phyloP scores from a whole-genome alignment of 2,329 filamentous ascomycete genomes.

The Fusarium xylarioides region DNA sequence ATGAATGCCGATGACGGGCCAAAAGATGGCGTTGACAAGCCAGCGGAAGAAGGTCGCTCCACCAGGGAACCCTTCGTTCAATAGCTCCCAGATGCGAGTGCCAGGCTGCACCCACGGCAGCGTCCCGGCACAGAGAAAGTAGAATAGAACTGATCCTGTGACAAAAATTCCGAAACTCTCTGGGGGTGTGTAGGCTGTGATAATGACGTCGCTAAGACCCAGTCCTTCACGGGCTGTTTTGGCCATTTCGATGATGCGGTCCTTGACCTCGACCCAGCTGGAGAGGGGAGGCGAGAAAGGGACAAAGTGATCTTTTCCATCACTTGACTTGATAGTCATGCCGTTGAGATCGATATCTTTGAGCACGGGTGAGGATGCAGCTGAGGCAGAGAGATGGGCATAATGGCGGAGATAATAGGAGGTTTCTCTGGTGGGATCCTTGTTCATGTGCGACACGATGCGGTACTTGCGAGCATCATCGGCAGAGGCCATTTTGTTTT shows the following conservation, averaged over 20 bases:
- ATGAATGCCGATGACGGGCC: slow-evolving; percentile 72
- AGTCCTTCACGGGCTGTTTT: slow-evolving; percentile 65
- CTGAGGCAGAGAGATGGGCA: slow-evolving; percentile 62
- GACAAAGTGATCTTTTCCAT: slow-evolving; percentile 60
- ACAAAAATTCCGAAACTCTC: slow-evolving; percentile 59
- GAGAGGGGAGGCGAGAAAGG: slow-evolving; percentile 75
- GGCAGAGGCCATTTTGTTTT: slow-evolving; percentile 35
- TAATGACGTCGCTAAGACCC: slow-evolving; percentile 60
- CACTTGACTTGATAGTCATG: slow-evolving; percentile 68
- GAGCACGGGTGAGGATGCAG: slow-evolving; percentile 68
- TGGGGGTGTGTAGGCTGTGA: slow-evolving; percentile 55
- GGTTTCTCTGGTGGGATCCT: slow-evolving; percentile 79
- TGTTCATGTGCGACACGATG: slow-evolving; percentile 84
- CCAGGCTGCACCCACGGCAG: slow-evolving; percentile 62
- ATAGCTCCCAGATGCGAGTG: slow-evolving; percentile 57
- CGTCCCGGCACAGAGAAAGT: slow-evolving; percentile 61
- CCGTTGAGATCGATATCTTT: slow-evolving; percentile 70
- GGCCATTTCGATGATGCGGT: slow-evolving; percentile 77
- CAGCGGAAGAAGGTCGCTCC: slow-evolving; percentile 67
- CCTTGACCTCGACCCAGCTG: slow-evolving; percentile 73
- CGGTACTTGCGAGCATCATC: slow-evolving; percentile 47
- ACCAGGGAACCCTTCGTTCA: slow-evolving; percentile 63
- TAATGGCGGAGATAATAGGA: slow-evolving; percentile 81
- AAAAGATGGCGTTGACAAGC: slow-evolving; percentile 67
- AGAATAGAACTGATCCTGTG: slow-evolving; percentile 64